phyloP scores from a whole-genome alignment of 73 alveolate species.

The Symbiodinium pilosum region DNA sequence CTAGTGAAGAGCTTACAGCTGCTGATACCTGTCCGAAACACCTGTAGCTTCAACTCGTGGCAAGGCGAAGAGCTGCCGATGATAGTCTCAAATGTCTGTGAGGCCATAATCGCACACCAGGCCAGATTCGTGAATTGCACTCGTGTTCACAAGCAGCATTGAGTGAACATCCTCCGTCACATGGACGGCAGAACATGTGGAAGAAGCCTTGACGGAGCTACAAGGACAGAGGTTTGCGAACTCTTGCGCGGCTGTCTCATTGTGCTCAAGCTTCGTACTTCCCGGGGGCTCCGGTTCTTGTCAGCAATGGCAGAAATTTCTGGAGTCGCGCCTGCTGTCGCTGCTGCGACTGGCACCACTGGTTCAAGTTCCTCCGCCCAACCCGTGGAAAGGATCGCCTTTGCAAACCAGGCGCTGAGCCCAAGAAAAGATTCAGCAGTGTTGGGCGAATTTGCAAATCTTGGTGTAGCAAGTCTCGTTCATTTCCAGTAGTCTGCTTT shows the following conservation, averaged over 20 bases:
- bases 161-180: too few species aligned
- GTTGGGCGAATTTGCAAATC: background rate
- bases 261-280: background rate
- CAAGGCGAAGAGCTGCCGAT: constrained; percentile 65
- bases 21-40: background rate
- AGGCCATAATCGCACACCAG: constrained; percentile 72
- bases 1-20: constrained; percentile 5
- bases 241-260: background rate
- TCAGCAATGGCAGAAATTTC: background rate
- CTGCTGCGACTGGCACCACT: background rate
- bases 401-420: background rate
- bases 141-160: too few species aligned
- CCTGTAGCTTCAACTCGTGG: background rate
- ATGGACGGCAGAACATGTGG: too few species aligned
- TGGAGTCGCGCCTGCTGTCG: constrained; percentile 26
- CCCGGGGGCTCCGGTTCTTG: background rate
- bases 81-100: constrained; percentile 70
- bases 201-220: too few species aligned
- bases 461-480: too few species aligned
- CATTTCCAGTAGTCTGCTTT: too few species aligned
- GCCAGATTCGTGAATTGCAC: too few species aligned
- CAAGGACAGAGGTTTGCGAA: too few species aligned
- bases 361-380: background rate
- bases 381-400: background rate
- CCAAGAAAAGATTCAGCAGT: background rate